These are phyloP conservation scores for Rhypophila decipiens DNA, from an alignment of 495 filamentous ascomycete genomes.

Conservation along the genomic window DNA sequence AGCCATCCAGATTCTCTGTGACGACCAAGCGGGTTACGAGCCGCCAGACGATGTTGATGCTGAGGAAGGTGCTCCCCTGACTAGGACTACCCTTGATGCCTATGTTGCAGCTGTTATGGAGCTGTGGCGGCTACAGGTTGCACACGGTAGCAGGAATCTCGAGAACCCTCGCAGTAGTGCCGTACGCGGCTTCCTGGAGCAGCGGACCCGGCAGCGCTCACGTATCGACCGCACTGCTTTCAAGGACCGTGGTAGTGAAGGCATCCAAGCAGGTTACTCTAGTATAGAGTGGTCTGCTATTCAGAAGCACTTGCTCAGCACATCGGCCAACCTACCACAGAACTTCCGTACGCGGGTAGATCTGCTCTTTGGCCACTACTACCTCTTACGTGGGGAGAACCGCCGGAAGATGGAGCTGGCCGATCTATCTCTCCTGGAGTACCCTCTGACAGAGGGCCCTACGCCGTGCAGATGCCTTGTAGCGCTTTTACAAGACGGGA, in stretches of 20 bases:
- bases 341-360: constrained; percentile 1
- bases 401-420: constrained; percentile 1
- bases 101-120: constrained; percentile 1
- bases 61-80: neutral
- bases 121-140: constrained; percentile 1
- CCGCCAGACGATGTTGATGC: neutral
- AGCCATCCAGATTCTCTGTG: neutral
- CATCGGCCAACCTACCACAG: neutral
- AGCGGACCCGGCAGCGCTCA: constrained; percentile 1
- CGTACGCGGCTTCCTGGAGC: constrained; percentile 2
- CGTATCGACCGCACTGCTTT: constrained; percentile 1
- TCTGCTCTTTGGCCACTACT: constrained; percentile 2
- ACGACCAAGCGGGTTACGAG: neutral
- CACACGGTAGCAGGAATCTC: neutral
- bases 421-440: neutral
- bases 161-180: constrained; percentile 2
- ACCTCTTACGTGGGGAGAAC: constrained; percentile 2
- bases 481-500: neutral
- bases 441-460: constrained; percentile 2
- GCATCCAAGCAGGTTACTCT: constrained; percentile 2
- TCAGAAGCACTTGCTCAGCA: constrained; percentile 2
- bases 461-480: constrained; percentile 2
- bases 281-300: constrained; percentile 1
- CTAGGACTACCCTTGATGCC: neutral
- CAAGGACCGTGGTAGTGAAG: constrained; percentile 1